phyloP scores from a whole-genome alignment of 2,329 filamentous ascomycete species.

The Dothideomycetes sp. region DNA sequence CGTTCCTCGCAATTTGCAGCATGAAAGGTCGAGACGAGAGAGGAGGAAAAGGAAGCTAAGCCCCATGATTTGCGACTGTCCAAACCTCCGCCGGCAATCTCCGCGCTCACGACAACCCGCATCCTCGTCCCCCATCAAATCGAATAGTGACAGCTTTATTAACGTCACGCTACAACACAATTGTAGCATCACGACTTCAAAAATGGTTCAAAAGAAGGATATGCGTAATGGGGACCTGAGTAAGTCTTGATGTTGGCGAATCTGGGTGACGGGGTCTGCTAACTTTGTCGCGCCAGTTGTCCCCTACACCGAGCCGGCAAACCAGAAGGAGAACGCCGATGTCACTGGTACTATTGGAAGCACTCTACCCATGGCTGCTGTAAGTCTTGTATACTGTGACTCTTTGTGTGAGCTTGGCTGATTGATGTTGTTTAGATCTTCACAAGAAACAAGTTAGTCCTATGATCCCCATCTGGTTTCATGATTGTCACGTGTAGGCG shows the following conservation, averaged over 20 bases:
- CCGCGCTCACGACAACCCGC: too few relatives aligned
- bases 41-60: too few relatives aligned
- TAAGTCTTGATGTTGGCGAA: slow-evolving; percentile 36
- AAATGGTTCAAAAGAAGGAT: slow-evolving; percentile 65
- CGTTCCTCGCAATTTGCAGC: too few relatives aligned
- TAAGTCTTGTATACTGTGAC: slow-evolving; percentile 32
- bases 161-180: too few relatives aligned
- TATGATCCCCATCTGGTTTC: neutral
- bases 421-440: slow-evolving; percentile 55
- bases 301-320: slow-evolving; percentile 70
- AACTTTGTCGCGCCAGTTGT: slow-evolving; percentile 53
- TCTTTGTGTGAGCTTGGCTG: slow-evolving; percentile 17
- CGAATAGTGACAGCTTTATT: too few relatives aligned
- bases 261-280: too few relatives aligned
- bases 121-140: too few relatives aligned
- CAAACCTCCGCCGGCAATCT: too few relatives aligned
- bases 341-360: slow-evolving; percentile 63
- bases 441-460: slow-evolving; percentile 68
- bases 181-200: too few relatives aligned
- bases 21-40: too few relatives aligned
- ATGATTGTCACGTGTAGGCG: neutral
- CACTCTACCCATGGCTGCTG: slow-evolving; percentile 87
- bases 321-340: slow-evolving; percentile 56
- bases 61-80: too few relatives aligned
- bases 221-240: slow-evolving; percentile 66